A percentile compares a stretch with the other conserved stretches of the same genome.
phyloP scores from a whole-genome alignment of 2,329 filamentous ascomycete species.

The Pseudonectria buxi region DNA sequence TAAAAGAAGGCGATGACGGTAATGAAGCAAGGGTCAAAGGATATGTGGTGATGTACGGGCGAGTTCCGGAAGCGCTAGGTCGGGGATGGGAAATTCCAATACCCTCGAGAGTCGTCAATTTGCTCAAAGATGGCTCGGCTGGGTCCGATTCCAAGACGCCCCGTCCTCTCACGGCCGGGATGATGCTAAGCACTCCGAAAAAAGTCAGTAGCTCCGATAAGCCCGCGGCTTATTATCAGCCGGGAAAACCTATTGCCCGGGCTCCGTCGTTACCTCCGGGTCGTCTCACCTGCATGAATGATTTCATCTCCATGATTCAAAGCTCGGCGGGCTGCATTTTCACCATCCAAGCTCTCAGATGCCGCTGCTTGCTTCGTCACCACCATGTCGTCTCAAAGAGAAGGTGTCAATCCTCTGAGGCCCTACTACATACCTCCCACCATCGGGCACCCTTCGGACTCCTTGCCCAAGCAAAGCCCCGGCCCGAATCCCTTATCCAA shows the following conservation, averaged over 20 bases:
- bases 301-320: constrained; percentile 26
- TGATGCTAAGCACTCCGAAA: constrained; percentile 24
- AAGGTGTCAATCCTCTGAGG: constrained; percentile 56
- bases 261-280: constrained; percentile 21
- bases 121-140: constrained; percentile 18
- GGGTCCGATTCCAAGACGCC: constrained; percentile 13
- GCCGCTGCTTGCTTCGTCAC: constrained; percentile 18
- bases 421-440: constrained; percentile 62
- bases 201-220: constrained; percentile 21
- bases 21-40: not conserved
- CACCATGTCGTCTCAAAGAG: constrained; percentile 39
- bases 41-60: not conserved
- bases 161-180: constrained; percentile 26
- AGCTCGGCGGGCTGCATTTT: constrained; percentile 12
- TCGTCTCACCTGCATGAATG: constrained; percentile 17
- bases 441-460: constrained; percentile 41
- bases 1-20: not conserved
- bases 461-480: constrained; percentile 27
- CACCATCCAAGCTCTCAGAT: constrained; percentile 15
- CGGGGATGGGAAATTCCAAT: constrained; percentile 9
- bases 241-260: constrained; percentile 31
- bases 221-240: constrained; percentile 25
- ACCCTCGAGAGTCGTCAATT: constrained; percentile 18
- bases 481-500: constrained; percentile 40
- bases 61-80: not conserved